These are phyloP conservation scores for Hibiscus syriacus DNA, from an alignment of 345 rosid species.

Conservation along the genomic window DNA sequence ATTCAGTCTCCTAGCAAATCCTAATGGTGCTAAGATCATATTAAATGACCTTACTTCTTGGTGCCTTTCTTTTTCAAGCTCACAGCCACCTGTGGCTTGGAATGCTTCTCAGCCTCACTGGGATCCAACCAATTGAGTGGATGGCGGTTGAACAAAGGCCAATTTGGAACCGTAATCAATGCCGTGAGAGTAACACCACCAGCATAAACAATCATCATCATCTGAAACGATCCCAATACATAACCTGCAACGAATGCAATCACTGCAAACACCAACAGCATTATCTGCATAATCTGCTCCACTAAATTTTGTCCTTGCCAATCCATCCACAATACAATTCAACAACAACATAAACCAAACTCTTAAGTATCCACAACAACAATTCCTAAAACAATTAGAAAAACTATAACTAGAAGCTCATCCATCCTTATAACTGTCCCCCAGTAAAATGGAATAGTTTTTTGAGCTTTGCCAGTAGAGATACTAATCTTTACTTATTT, in stretches of 20 bases:
- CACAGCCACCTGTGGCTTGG: constrained; percentile 48
- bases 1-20: neutral
- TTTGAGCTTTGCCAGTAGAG: neutral
- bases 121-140: constrained; percentile 84
- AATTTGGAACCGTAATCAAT: constrained; percentile 70
- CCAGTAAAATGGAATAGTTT: neutral
- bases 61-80: constrained; percentile 52
- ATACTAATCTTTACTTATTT: neutral
- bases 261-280: constrained; percentile 56
- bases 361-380: neutral
- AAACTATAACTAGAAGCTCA: neutral
- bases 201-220: constrained; percentile 60
- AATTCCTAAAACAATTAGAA: neutral
- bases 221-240: constrained; percentile 53
- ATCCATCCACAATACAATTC: constrained; percentile 48
- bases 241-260: constrained; percentile 50
- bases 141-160: constrained; percentile 78
- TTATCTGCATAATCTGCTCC: constrained; percentile 86
- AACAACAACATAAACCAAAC: neutral
- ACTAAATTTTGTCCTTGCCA: constrained; percentile 97
- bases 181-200: constrained; percentile 71
- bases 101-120: constrained; percentile 70
- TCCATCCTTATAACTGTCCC: neutral
- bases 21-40: constrained; percentile 1
- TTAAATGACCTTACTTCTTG: constrained; percentile 38